Percentiles rank a stretch among this genome's conserved stretches.
Conservation (phyloP, 768 basidiomycete genomes). For the Ramaria sp. region DNA sequence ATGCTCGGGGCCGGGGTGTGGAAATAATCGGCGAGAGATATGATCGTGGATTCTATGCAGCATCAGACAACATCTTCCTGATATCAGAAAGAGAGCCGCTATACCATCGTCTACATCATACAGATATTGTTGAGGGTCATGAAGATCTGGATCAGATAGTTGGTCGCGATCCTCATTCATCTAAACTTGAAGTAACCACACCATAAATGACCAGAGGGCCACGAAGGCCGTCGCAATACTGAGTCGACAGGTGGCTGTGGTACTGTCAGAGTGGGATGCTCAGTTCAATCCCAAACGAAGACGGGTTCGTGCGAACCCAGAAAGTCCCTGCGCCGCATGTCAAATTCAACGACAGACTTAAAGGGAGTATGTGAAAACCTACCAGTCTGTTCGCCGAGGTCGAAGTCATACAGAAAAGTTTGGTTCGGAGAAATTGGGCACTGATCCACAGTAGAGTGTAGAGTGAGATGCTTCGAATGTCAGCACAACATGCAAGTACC, state of each 20-base stretch:
- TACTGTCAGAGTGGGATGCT: constrained; percentile 2
- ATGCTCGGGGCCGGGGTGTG: constrained; percentile 11
- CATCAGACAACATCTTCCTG: constrained; percentile 20
- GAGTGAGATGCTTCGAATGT: neutral
- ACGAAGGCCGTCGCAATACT: constrained; percentile 28
- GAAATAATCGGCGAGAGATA: constrained; percentile 37
- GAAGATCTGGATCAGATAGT: constrained; percentile 22
- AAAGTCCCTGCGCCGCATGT: neutral
- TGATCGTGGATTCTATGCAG: constrained; percentile 19
- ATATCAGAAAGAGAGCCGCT: constrained; percentile 20
- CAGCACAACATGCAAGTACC: constrained; percentile 1
- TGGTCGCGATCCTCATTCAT: too few species aligned
- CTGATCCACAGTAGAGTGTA: constrained; percentile 15
- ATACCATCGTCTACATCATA: too few species aligned
- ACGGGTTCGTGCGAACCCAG: neutral
- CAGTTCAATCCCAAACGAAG: neutral
- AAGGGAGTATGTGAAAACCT: neutral
- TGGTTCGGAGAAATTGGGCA: constrained; percentile 31
- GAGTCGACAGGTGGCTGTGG: constrained; percentile 12
- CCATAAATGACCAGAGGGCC: constrained; percentile 30
- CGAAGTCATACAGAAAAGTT: constrained; percentile 33
- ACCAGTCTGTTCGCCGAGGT: constrained; percentile 24
- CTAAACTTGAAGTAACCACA: neutral
- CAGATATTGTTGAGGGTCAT: constrained; percentile 28
- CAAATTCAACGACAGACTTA: neutral